Evolutionary conservation across 139 green algal species (phyloP), one percentile per base, ranked within the genome.

Genomic region (Ettlia oleoabundans): DNA sequence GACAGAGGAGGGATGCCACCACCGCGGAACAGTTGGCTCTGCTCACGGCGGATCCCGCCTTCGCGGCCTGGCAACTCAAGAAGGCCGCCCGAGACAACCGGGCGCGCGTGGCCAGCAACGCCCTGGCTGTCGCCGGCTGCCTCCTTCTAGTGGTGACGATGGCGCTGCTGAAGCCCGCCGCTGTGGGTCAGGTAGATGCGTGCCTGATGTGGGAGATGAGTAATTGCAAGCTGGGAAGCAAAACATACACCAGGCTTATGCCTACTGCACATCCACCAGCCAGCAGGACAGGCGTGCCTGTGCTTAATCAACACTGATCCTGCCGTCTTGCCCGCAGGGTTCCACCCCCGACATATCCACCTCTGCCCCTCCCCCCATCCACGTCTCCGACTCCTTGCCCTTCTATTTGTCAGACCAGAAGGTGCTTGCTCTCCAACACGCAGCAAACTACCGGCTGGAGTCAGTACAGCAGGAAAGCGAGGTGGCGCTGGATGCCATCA

Each of bases 101-200:
- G 32, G 88, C 93, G 53, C 30, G 82, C 26, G 86, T 91, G 47
- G 84, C 90, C 4, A 76, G 84, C 4, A 82, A 85, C 13, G 77
- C 96, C 7, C 87, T 96, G 15, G 88, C 92, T n/a, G 90, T 94
- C 19, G 89, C 95, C 22, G 76, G 89, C 21, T 84, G 62, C 33
- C 80, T 93, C 15, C 92, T 91, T 24, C 86, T 89, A 28, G 68
- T 69, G 53, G 30, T 86, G n/a, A 66, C 37, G 3, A 55, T 86
- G 18, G 47, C 74, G 37, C 58, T 81, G 35, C 74, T 58, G 19
- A 69, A 61, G 37, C 65, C 73, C 15, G 40, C 64, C 18, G 37
- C 73, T 35, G 32, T 35, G 8, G n/a, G 35, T 28, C 41, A 58
- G 40, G 68, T 61, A 24, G 40, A 10, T 53, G 40, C 4, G 8